Percentiles rank a stretch among this genome's conserved stretches.
These are phyloP conservation scores for Oryza officinalis DNA, from an alignment of 176 grass and related monocot genomes.

Conservation along the genomic window DNA sequence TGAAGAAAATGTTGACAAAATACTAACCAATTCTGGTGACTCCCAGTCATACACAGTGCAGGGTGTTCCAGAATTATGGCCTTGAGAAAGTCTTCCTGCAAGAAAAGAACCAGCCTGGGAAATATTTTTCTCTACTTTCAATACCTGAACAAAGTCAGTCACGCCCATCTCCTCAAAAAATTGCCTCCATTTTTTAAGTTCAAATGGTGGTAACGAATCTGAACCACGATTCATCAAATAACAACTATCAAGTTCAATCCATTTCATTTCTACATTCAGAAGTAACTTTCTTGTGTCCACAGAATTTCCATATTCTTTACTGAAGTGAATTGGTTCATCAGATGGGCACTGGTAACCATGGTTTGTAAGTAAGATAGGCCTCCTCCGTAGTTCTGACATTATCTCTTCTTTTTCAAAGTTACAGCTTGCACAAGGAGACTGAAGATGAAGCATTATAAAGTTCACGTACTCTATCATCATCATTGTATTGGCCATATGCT, in stretches of 20 bases:
- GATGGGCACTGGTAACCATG: constrained; percentile 65
- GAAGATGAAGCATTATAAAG: constrained; percentile 87
- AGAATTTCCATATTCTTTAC: constrained; percentile 81
- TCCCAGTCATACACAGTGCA: constrained; percentile 77
- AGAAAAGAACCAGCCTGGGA: constrained; percentile 36
- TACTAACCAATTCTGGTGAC: constrained; percentile 68
- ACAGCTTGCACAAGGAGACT: constrained; percentile 78
- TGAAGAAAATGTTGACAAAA: constrained; percentile 78
- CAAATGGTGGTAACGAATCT: constrained; percentile 40
- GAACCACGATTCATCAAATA: constrained; percentile 78
- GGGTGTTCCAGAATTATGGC: constrained; percentile 34
- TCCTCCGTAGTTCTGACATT: constrained; percentile 66
- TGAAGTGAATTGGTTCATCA: constrained; percentile 79
- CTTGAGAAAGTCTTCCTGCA: constrained; percentile 20
- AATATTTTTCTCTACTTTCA: constrained; percentile 48
- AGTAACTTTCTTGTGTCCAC: constrained; percentile 62
- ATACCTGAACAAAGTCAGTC: constrained; percentile 91
- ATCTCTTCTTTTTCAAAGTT: constrained; percentile 70
- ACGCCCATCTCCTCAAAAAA: constrained; percentile 87
- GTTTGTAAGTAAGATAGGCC: constrained; percentile 76
- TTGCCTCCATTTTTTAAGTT: constrained; percentile 58
- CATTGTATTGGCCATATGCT: constrained; percentile 38
- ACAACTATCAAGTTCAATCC: constrained; percentile 74
- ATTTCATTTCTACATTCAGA: constrained; percentile 55
- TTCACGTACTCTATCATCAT: constrained; percentile 81